Percentiles rank a stretch among this genome's conserved stretches.
Conservation (phyloP, 495 filamentous ascomycete genomes). For the Penicillium paxilli region DNA sequence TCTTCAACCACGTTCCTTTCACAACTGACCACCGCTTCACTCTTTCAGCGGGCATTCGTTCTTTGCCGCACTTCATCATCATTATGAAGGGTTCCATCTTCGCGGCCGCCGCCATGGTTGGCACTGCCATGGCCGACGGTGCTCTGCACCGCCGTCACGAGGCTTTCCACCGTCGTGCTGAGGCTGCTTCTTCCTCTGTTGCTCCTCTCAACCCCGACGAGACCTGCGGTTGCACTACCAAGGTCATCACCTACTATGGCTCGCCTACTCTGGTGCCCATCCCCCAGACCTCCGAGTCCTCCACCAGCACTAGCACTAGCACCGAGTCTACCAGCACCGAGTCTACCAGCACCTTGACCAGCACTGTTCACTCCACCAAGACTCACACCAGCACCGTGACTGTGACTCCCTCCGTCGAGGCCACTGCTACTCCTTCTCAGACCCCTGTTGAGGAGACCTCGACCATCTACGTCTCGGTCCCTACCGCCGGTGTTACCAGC, state of each 20-base stretch:
- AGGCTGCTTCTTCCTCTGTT: conserved; percentile 31
- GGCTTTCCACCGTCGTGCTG: conserved; percentile 50
- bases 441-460: conserved; percentile 22
- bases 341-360: conserved; percentile 28
- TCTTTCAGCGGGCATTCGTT: conserved; percentile 96
- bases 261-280: conserved; percentile 49
- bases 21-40: conserved; percentile 80
- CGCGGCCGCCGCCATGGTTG: conserved; percentile 65
- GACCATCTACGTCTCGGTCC: conserved; percentile 38
- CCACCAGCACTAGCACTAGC: background rate
- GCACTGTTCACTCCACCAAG: conserved; percentile 41
- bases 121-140: conserved; percentile 59
- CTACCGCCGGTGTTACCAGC: conserved; percentile 65
- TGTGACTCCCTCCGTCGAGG: conserved; percentile 22
- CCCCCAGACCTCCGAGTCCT: conserved; percentile 19
- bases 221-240: conserved; percentile 69
- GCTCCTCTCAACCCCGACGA: conserved; percentile 32
- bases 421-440: conserved; percentile 14
- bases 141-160: conserved; percentile 63
- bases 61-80: conserved; percentile 35
- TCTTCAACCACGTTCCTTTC: conserved; percentile 39
- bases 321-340: conserved; percentile 15
- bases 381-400: conserved; percentile 40
- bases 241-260: conserved; percentile 60
- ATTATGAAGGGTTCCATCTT: conserved; percentile 70